Percentiles rank a stretch among this genome's conserved stretches.
These are phyloP conservation scores for Bipolaris bicolor DNA, from an alignment of 2,329 filamentous ascomycete genomes.

Conservation along the genomic window DNA sequence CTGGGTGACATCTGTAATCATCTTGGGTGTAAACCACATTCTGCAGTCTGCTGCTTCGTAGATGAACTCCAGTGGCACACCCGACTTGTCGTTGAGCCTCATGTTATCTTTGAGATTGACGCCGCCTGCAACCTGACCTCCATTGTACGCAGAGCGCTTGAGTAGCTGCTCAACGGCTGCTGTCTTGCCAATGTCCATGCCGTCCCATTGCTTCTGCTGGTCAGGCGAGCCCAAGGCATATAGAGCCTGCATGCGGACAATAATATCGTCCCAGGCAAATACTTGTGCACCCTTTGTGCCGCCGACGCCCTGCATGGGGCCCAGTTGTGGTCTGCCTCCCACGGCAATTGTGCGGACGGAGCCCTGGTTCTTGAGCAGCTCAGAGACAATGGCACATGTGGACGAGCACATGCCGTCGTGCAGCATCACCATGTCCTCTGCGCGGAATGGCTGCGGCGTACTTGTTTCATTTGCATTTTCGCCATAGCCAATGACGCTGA, in stretches of 20 bases:
- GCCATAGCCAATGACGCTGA: constrained; percentile 40
- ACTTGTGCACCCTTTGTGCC: constrained; percentile 54
- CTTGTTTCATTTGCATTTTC: constrained; percentile 38
- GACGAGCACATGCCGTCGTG: constrained; percentile 55
- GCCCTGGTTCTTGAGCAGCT: constrained; percentile 54
- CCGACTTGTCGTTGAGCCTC: constrained; percentile 43
- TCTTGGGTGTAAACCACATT: constrained; percentile 48
- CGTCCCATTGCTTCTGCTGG: constrained; percentile 40
- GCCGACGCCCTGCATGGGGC: constrained; percentile 54
- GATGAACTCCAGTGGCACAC: constrained; percentile 51
- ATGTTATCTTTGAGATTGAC: constrained; percentile 49
- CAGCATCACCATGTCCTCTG: constrained; percentile 51
- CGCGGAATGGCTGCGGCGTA: constrained; percentile 46
- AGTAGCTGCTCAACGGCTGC: constrained; percentile 44
- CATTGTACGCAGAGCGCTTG: constrained; percentile 37
- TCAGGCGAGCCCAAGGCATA: constrained; percentile 41
- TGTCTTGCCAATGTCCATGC: constrained; percentile 37
- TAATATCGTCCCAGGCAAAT: constrained; percentile 44
- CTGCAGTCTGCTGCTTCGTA: constrained; percentile 52
- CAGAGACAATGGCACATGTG: constrained; percentile 56
- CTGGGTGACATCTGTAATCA: constrained; percentile 44
- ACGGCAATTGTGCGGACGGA: constrained; percentile 52
- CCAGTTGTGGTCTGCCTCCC: constrained; percentile 50
- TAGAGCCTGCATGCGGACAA: constrained; percentile 38
- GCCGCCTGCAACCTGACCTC: constrained; percentile 35